Percentiles rank a stretch among this genome's conserved stretches.
These are phyloP conservation scores for Cordyceps militaris DNA, from an alignment of 2,329 filamentous ascomycete species.

Conservation along the genomic window DNA sequence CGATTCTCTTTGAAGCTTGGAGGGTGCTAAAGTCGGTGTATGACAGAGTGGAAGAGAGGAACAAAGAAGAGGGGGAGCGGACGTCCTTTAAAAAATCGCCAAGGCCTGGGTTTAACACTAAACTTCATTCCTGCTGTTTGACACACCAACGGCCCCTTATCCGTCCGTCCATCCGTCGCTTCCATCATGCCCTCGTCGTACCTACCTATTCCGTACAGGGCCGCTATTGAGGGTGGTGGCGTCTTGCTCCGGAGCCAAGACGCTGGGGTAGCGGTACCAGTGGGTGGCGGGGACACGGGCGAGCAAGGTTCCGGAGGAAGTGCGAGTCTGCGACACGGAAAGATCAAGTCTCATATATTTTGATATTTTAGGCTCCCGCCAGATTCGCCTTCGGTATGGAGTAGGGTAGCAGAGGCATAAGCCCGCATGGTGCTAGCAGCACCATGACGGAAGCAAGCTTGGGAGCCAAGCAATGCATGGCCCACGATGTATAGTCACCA, in stretches of 20 bases:
- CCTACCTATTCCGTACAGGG: conserved; percentile 1
- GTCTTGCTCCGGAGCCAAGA: not conserved
- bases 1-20: not conserved
- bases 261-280: not conserved
- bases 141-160: not conserved
- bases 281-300: not conserved
- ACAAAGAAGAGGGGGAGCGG: not conserved
- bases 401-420: not conserved
- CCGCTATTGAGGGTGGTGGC: not conserved
- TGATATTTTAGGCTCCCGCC: not conserved
- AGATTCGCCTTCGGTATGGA: not conserved
- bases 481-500: too few species aligned
- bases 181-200: not conserved
- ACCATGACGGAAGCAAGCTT: not conserved
- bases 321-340: not conserved
- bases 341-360: not conserved
- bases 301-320: not conserved
- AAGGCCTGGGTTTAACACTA: not conserved
- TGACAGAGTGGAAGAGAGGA: not conserved
- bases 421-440: not conserved
- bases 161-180: not conserved
- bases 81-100: not conserved
- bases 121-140: not conserved
- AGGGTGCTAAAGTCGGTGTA: not conserved
- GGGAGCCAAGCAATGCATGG: too few species aligned